Percentiles rank a stretch among this genome's conserved stretches.
These are phyloP conservation scores for Cyclaneusma minus DNA, from an alignment of 2,329 filamentous ascomycete genomes.

Conservation along the genomic window DNA sequence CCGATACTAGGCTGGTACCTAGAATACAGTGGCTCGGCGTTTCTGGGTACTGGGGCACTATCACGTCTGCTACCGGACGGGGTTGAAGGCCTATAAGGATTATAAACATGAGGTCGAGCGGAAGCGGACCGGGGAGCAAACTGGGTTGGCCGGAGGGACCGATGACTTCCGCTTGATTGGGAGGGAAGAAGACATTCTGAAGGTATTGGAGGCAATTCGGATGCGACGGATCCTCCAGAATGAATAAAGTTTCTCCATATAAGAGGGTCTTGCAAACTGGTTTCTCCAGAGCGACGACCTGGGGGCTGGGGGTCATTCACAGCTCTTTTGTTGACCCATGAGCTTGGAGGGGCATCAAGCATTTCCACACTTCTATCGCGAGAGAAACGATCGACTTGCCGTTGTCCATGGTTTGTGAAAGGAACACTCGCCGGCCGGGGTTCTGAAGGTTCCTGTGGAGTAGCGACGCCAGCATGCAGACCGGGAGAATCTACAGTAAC, in stretches of 20 bases:
- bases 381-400: no score
- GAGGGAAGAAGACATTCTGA: slow-evolving; percentile 20
- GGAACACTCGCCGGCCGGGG: no score
- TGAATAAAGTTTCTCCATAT: slow-evolving; percentile 13
- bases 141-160: not conserved
- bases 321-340: slow-evolving; percentile 16
- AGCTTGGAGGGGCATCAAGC: slow-evolving; percentile 3
- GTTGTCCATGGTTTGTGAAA: no score
- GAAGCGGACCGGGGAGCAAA: not conserved
- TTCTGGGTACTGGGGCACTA: slow-evolving; percentile 1
- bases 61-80: slow-evolving; percentile 7
- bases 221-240: slow-evolving; percentile 10
- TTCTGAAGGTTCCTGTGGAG: no score
- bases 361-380: no score
- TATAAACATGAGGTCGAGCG: slow-evolving; percentile 14
- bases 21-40: slow-evolving; percentile 1
- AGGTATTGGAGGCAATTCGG: slow-evolving; percentile 18
- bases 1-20: slow-evolving; percentile 6
- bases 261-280: slow-evolving; percentile 8
- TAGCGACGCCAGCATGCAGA: no score
- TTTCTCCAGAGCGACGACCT: slow-evolving; percentile 2
- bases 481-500: no score
- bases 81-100: slow-evolving; percentile 12
- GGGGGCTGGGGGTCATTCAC: slow-evolving; percentile 18
- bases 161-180: not conserved